Percentiles rank a stretch among this genome's conserved stretches.
phyloP scores from a whole-genome alignment of 2,329 filamentous ascomycete species.

The Hymenoscyphus repandus region DNA sequence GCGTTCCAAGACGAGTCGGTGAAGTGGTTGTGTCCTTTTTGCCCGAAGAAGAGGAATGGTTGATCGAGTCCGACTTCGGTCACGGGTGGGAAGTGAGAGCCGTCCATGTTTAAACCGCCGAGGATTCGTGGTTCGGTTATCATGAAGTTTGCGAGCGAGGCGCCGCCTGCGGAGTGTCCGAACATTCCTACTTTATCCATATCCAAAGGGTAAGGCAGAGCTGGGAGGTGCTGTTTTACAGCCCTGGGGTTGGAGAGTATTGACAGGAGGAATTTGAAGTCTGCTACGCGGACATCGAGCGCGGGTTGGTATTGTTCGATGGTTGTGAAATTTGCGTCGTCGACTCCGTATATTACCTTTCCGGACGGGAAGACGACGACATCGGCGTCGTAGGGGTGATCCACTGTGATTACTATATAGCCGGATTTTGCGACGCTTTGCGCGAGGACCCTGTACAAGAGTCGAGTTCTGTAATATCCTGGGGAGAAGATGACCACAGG shows the following conservation, averaged over 20 bases:
- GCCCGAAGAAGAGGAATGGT: constrained; percentile 19
- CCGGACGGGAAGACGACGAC: constrained; percentile 38
- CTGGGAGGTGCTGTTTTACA: background rate
- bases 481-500: constrained; percentile 35
- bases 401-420: constrained; percentile 38
- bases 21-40: constrained; percentile 23
- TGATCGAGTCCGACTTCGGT: constrained; percentile 6
- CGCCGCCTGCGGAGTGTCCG: constrained; percentile 30
- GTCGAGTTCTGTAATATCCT: constrained; percentile 32
- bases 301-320: constrained; percentile 8
- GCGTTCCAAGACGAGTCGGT: constrained; percentile 14
- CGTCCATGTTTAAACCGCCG: constrained; percentile 34
- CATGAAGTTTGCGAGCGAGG: constrained; percentile 28
- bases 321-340: constrained; percentile 15
- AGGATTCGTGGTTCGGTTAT: constrained; percentile 27
- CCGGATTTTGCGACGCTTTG: constrained; percentile 37
- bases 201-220: constrained; percentile 1
- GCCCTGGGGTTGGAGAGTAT: constrained; percentile 6
- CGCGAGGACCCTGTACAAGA: constrained; percentile 37
- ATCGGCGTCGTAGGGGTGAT: constrained; percentile 39
- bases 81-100: constrained; percentile 26
- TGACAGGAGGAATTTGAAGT: constrained; percentile 31
- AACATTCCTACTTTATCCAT: constrained; percentile 31
- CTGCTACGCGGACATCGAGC: constrained; percentile 23
- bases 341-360: constrained; percentile 21